Base-by-base conservation (phyloP, 352 stramenopile genomes). In the Phytophthora pisi region DNA sequence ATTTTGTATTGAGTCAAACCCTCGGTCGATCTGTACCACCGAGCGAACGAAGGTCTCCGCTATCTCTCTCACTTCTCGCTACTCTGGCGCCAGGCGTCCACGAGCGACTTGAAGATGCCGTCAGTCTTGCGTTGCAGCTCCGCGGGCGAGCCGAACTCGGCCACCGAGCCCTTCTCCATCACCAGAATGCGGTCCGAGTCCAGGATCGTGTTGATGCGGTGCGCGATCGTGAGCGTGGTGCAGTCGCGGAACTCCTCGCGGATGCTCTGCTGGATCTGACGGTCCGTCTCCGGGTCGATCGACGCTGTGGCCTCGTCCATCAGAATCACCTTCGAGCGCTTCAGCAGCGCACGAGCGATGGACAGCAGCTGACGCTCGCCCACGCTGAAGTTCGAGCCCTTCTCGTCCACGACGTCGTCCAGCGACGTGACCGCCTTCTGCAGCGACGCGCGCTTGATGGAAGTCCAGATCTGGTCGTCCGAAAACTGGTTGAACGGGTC, bases 141-240 rank as follows among this genome's bases (percentile, higher is more conserved):
- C 5, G 56, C 53, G 0, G 95, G 92, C 7, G 86, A 53, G 13
- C 86, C 97, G 60, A 91, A 97, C 74, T 99, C 95, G n/a, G 85
- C 91, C 10, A 96, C 88, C n/a, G 75, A 78, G 16, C 98, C 98
- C 49, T 92, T 75, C 61, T 98, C 97, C 80, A 99, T 93, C 1
- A 99, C 97, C n/a, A 99, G 70, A 42, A 99, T 95, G 34, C 80
- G 79, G 77, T 99, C 97, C 58, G 89, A 97, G 75, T 99, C 96
- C 76, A 98, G 93, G 58, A 99, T 98, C 5, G 97, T 99, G 73
- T 99, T 93, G 45, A 99, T 80, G 24, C 98, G 89, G 77, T 99
- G 97, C 34, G 97, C 97, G 66, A 99, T 98, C 10, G 94, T 99
- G 1, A 99, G 68, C 34, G 97, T 81, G 13, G 98, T 99, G 64